Percentiles rank a stretch among this genome's conserved stretches.
These are phyloP conservation scores for Phytophthora pluvialis DNA, from an alignment of 352 stramenopile genomes.

Conservation along the genomic window DNA sequence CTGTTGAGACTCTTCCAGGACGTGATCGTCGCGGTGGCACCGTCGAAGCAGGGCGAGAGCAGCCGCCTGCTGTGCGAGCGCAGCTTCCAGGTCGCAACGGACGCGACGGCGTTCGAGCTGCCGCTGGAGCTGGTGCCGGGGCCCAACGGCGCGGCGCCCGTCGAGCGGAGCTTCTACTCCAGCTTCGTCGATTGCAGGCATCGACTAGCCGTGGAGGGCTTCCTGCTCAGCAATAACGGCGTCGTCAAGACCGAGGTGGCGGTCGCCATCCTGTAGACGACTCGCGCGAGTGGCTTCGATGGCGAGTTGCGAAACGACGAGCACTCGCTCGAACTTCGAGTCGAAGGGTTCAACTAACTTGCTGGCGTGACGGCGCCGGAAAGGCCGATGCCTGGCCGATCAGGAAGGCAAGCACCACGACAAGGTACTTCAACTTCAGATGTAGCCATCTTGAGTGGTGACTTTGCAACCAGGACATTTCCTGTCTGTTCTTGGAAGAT, in stretches of 20 bases:
- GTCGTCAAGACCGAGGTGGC: conserved; percentile 2
- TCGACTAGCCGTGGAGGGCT: not conserved
- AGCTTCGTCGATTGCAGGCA: conserved; percentile 16
- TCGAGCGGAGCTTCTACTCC: conserved; percentile 9
- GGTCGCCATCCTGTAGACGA: conserved; percentile 17
- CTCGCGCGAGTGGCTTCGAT: conserved; percentile 15
- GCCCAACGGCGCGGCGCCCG: not conserved
- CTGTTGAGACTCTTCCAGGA: conserved; percentile 21
- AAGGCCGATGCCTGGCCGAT: not conserved
- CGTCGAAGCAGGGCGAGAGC: conserved; percentile 3
- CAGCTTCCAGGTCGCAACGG: conserved; percentile 7
- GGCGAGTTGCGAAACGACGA: conserved; percentile 12
- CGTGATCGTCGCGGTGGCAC: conserved; percentile 5
- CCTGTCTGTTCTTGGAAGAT: conserved; percentile 18
- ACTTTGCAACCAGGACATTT: conserved; percentile 14
- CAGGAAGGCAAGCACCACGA: conserved; percentile 1
- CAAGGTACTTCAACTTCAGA: conserved; percentile 27
- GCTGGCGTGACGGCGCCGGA: not conserved
- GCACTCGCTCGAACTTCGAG: not conserved
- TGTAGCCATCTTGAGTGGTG: conserved; percentile 17
- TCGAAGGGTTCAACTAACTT: not conserved
- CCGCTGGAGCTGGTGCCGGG: not conserved
- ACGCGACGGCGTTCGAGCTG: conserved; percentile 8
- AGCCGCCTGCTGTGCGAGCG: conserved; percentile 5
- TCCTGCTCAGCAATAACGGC: not conserved